Percentiles rank a stretch among this genome's conserved stretches.
These are phyloP conservation scores for Musa acuminata DNA, from an alignment of 176 grass and related monocot genomes.

Conservation along the genomic window DNA sequence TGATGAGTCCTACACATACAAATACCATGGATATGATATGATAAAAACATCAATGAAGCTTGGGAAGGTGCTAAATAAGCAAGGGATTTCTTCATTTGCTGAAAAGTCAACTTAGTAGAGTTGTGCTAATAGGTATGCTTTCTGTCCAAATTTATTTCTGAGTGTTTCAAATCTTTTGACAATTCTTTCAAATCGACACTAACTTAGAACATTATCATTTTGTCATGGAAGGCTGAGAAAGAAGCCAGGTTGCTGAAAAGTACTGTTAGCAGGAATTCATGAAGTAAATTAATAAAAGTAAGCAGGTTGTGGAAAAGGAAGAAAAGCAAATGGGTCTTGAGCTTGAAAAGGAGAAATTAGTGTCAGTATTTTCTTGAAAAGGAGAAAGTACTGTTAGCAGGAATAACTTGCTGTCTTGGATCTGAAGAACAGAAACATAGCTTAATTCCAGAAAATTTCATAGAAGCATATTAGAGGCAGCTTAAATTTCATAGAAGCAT, in stretches of 20 bases:
- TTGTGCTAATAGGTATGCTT: slow-evolving; percentile 42
- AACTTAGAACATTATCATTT: slow-evolving; percentile 5
- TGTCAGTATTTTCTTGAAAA: too few species aligned
- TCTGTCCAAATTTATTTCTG: not conserved
- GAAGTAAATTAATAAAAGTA: not conserved
- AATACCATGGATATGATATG: slow-evolving; percentile 36
- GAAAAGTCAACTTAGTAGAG: slow-evolving; percentile 46
- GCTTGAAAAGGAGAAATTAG: too few species aligned
- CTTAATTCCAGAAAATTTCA: too few species aligned
- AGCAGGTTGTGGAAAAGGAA: not conserved
- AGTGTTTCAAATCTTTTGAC: not conserved
- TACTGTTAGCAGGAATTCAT: too few species aligned
- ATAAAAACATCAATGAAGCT: slow-evolving; percentile 32
- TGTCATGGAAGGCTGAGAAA: not conserved
- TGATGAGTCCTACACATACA: slow-evolving; percentile 26
- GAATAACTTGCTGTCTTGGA: too few species aligned
- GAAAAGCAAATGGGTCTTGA: too few species aligned
- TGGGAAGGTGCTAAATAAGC: slow-evolving; percentile 47
- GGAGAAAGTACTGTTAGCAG: too few species aligned
- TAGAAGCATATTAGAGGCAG: too few species aligned
- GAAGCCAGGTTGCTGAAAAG: not conserved
- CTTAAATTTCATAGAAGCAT: too few species aligned
- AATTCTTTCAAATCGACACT: slow-evolving; percentile 3
- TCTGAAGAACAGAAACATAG: too few species aligned
- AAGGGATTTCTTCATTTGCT: slow-evolving; percentile 54